These are phyloP conservation scores for Lentinula detonsa DNA, from an alignment of 768 basidiomycete species.

Conservation along the genomic window DNA sequence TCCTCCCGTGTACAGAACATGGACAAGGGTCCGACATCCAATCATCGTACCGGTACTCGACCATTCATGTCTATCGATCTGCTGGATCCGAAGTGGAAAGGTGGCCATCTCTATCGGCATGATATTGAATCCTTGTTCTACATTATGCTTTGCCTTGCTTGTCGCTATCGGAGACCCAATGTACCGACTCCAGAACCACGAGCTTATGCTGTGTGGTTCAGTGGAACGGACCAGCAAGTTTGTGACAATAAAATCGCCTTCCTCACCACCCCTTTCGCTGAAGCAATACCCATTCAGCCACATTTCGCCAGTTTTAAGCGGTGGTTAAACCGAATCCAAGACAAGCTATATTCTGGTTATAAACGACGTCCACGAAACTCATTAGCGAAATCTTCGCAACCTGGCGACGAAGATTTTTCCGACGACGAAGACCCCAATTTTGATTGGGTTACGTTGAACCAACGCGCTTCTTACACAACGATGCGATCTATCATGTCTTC, in stretches of 20 bases:
- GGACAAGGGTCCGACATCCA: background rate
- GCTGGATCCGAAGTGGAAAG: background rate
- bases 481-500: no score
- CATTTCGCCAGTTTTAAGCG: background rate
- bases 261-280: no score
- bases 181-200: background rate
- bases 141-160: background rate
- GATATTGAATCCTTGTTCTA: conserved; percentile 4
- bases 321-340: background rate
- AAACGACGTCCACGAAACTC: no score
- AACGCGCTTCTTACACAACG: no score
- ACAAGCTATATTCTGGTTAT: no score
- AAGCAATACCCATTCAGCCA: background rate
- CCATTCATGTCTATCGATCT: conserved; percentile 2
- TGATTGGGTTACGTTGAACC: no score
- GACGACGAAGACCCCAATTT: no score
- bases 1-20: background rate
- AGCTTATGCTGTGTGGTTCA: background rate
- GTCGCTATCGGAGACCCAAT: background rate
- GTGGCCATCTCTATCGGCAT: conserved; percentile 2
- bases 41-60: background rate
- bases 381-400: no score
- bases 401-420: no score
- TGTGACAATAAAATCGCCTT: no score
- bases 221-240: no score